Evolutionary conservation across 257 asterid species (phyloP).

Genomic region (Rhazya stricta): DNA sequence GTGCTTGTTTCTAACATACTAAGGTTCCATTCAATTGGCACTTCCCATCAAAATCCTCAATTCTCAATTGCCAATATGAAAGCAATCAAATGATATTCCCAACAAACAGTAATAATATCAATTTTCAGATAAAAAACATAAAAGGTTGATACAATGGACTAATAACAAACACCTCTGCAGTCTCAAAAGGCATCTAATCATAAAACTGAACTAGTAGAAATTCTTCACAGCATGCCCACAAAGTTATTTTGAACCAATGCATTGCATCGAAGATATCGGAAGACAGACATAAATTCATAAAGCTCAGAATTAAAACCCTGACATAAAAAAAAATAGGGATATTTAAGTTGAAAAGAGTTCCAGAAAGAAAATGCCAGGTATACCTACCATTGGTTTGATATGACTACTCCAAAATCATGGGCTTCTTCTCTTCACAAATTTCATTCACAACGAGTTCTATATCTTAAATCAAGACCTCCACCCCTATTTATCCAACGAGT

Average conservation of each 20-base stretch:
- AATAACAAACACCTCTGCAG: no score
- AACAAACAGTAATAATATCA: not conserved
- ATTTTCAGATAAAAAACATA: not conserved
- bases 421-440: slow-evolving; percentile 60
- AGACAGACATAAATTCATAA: not conserved
- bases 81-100: not conserved
- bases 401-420: slow-evolving; percentile 64
- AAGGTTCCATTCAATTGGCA: not conserved
- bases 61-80: not conserved
- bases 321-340: no score
- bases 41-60: not conserved
- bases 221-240: not conserved
- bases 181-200: not conserved
- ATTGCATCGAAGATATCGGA: not conserved
- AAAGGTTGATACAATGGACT: no score
- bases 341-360: not conserved
- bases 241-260: not conserved
- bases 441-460: slow-evolving; percentile 53
- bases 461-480: slow-evolving; percentile 70
- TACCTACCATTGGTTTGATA: slow-evolving; percentile 77
- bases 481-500: slow-evolving; percentile 42
- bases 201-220: not conserved
- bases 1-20: not conserved
- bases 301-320: not conserved
- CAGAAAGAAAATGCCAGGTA: not conserved